Percentiles rank a stretch among this genome's conserved stretches.
These are phyloP conservation scores for Simmondsia chinensis DNA, from an alignment of 148 eudicot genomes.

Conservation along the genomic window DNA sequence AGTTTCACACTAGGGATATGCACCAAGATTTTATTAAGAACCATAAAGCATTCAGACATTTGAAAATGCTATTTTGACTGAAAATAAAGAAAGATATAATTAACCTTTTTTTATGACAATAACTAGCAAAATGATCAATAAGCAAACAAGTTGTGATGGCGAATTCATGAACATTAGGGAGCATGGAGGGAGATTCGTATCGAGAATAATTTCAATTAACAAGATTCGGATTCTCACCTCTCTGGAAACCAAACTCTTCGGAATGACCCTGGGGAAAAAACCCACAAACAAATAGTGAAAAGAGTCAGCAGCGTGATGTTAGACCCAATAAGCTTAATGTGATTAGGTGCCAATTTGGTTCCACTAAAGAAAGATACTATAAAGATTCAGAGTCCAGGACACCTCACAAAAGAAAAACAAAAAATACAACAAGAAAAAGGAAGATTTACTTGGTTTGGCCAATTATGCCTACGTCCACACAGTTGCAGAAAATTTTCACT, in stretches of 20 bases:
- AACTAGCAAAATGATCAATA: slow-evolving; percentile 9
- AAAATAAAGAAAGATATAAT: slow-evolving; percentile 5
- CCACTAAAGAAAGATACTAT: not conserved
- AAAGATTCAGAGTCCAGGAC: not conserved
- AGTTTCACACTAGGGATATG: too few relatives aligned
- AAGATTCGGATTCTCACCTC: slow-evolving; percentile 54
- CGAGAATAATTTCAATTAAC: too few relatives aligned
- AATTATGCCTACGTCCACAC: too few relatives aligned
- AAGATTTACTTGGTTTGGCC: too few relatives aligned
- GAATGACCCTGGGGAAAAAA: slow-evolving; percentile 65
- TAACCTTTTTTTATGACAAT: slow-evolving; percentile 4
- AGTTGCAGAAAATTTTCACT: not conserved
- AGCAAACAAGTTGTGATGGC: not conserved
- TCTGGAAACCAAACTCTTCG: slow-evolving; percentile 76
- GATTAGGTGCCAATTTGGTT: not conserved
- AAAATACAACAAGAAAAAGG: too few relatives aligned
- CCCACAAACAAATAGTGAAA: slow-evolving; percentile 11
- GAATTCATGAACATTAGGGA: not conserved
- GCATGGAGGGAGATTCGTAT: too few relatives aligned
- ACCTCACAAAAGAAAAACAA: too few relatives aligned
- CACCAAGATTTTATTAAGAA: too few relatives aligned
- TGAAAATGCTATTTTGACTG: too few relatives aligned
- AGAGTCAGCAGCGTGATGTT: slow-evolving; percentile 11
- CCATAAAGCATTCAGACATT: too few relatives aligned
- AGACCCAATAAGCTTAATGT: slow-evolving; percentile 3